Percentiles rank a stretch among this genome's conserved stretches.
Conservation (phyloP, 148 eudicot species). For the Camellia lanceoleosa region DNA sequence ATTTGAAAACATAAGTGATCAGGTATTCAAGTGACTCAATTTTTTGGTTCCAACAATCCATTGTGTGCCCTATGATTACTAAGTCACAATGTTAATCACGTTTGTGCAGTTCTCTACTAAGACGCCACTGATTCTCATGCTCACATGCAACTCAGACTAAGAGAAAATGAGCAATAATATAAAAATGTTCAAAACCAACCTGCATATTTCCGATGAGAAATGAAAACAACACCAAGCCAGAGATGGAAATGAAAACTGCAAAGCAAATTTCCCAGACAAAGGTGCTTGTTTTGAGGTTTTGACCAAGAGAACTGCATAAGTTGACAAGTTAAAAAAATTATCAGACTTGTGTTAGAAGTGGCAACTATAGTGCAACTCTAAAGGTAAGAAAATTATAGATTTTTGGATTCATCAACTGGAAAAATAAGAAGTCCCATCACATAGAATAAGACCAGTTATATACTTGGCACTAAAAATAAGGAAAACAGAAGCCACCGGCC, state of each 20-base stretch:
- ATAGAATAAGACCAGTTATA: not conserved
- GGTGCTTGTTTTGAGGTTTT: slow-evolving; percentile 78
- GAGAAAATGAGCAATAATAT: not conserved
- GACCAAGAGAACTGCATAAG: slow-evolving; percentile 81
- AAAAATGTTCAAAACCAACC: slow-evolving; percentile 36
- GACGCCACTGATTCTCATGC: not conserved
- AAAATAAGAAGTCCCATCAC: not conserved
- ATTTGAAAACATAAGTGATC: not conserved
- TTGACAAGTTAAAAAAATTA: not conserved
- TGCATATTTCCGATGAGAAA: slow-evolving; percentile 97
- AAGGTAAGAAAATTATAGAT: not conserved
- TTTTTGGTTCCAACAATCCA: slow-evolving; percentile 2
- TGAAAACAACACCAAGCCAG: slow-evolving; percentile 84
- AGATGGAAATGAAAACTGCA: slow-evolving; percentile 73
- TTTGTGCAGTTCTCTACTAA: slow-evolving; percentile 4
- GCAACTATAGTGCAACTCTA: not conserved
- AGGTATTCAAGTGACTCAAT: not conserved
- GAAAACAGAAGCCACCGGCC: not conserved
- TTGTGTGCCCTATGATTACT: not conserved
- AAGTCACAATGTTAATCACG: not conserved
- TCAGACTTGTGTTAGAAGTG: not conserved
- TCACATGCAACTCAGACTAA: not conserved
- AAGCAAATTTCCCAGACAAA: slow-evolving; percentile 76
- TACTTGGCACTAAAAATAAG: slow-evolving; percentile 1
- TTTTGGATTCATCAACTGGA: not conserved